Evolutionary conservation across 495 filamentous ascomycete genomes (phyloP).

Genomic region (Sphaerosporella brunnea): DNA sequence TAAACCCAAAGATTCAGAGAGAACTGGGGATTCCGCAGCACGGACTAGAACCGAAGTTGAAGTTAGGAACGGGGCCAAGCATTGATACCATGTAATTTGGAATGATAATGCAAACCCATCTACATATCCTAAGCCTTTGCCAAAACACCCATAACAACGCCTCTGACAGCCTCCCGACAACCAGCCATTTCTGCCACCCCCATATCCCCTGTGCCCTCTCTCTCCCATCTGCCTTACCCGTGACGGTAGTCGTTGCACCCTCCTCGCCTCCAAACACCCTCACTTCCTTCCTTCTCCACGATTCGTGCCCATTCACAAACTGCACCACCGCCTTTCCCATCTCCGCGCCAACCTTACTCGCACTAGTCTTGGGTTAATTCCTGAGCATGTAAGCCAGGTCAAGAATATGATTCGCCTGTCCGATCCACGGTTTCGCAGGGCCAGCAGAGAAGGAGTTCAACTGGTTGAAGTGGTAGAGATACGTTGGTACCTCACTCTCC

Average conservation of each 20-base stretch:
- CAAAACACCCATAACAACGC: conserved; percentile 2
- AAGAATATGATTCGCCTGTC: conserved; percentile 4
- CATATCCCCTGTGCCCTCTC: neutral
- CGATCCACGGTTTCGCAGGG: neutral
- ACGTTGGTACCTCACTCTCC: neutral
- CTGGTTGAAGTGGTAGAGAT: conserved; percentile 6
- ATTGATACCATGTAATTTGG: too few relatives aligned
- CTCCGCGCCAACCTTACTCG: neutral
- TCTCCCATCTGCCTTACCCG: neutral
- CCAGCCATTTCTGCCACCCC: conserved; percentile 2
- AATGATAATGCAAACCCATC: too few relatives aligned
- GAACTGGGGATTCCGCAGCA: too few relatives aligned
- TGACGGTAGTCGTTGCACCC: neutral
- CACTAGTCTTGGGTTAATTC: neutral
- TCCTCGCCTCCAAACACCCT: neutral
- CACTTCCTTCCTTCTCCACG: conserved; percentile 2
- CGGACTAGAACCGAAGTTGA: too few relatives aligned
- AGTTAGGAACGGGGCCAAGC: too few relatives aligned
- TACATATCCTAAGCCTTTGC: neutral
- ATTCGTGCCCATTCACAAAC: conserved; percentile 4
- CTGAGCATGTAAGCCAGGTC: conserved; percentile 1
- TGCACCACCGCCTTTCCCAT: conserved; percentile 1
- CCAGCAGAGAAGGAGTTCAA: neutral
- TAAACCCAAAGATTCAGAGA: too few relatives aligned
- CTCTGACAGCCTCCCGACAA: neutral